Conservation (phyloP, 129 eudicot species). For the Escallonia herrerae region DNA sequence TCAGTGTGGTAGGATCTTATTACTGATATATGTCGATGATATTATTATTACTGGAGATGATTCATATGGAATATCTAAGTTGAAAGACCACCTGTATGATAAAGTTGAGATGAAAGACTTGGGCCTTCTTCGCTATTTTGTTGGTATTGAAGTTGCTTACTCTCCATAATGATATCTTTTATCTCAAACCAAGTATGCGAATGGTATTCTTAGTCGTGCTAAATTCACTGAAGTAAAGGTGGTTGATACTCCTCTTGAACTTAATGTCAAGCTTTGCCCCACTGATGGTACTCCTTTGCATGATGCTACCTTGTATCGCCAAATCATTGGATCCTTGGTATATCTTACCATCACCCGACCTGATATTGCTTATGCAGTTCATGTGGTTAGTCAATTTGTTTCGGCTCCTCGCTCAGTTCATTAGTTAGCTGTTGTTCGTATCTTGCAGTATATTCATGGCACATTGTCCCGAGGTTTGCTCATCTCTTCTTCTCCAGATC, state of each 20-base stretch:
- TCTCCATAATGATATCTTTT: not conserved
- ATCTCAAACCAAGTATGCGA: too few species aligned
- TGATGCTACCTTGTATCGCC: too few species aligned
- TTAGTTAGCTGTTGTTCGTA: too few species aligned
- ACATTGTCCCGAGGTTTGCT: too few species aligned
- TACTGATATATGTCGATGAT: too few species aligned
- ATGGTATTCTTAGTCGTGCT: not conserved
- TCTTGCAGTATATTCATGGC: too few species aligned
- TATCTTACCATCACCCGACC: not conserved
- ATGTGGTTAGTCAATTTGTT: not conserved
- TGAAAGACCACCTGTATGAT: not conserved
- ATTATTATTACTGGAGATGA: not conserved
- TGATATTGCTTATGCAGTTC: not conserved
- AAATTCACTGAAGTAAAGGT: not conserved
- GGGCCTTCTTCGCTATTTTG: not conserved
- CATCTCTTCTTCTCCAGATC: too few species aligned
- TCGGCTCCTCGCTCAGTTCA: too few species aligned
- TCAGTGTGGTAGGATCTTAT: not conserved
- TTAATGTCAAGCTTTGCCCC: not conserved
- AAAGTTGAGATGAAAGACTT: not conserved
- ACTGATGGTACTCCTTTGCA: not conserved
- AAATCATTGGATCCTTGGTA: not conserved
- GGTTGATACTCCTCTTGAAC: not conserved
- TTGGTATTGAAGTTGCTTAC: not conserved
- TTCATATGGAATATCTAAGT: not conserved